These are phyloP conservation scores for Colletotrichum lindemuthianum DNA, from an alignment of 2,329 filamentous ascomycete species.

Conservation along the genomic window DNA sequence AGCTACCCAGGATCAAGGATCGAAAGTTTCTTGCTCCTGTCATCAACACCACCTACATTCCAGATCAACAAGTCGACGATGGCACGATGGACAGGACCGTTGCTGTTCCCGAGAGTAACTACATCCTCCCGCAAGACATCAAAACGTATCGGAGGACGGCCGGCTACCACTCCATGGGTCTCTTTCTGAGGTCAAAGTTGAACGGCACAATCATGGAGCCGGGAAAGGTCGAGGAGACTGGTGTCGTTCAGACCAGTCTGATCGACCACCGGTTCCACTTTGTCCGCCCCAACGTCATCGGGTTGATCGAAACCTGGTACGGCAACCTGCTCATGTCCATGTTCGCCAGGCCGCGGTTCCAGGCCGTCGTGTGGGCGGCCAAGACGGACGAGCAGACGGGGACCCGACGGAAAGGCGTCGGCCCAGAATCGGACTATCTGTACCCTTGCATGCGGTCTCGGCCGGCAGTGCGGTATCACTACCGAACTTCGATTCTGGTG, in stretches of 20 bases:
- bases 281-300: slow-evolving; percentile 38
- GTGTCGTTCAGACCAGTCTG: slow-evolving; percentile 51
- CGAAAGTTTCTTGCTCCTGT: slow-evolving; percentile 39
- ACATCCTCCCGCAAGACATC: slow-evolving; percentile 40
- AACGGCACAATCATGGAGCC: slow-evolving; percentile 43
- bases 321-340: slow-evolving; percentile 48
- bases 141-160: slow-evolving; percentile 42
- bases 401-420: background rate
- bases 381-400: slow-evolving; percentile 29
- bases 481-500: slow-evolving; percentile 44
- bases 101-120: slow-evolving; percentile 40
- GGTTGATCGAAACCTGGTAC: slow-evolving; percentile 41
- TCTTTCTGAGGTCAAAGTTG: slow-evolving; percentile 42
- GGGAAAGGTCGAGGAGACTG: slow-evolving; percentile 40
- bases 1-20: slow-evolving; percentile 38
- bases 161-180: slow-evolving; percentile 45
- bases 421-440: background rate
- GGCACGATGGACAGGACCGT: slow-evolving; percentile 46
- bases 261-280: slow-evolving; percentile 44
- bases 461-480: slow-evolving; percentile 41
- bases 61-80: slow-evolving; percentile 40
- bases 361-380: slow-evolving; percentile 46
- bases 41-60: slow-evolving; percentile 43
- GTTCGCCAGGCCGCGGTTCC: slow-evolving; percentile 45
- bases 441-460: slow-evolving; percentile 43